phyloP scores from a whole-genome alignment of 2,329 filamentous ascomycete species.

The Alternaria hordeiaustralica region DNA sequence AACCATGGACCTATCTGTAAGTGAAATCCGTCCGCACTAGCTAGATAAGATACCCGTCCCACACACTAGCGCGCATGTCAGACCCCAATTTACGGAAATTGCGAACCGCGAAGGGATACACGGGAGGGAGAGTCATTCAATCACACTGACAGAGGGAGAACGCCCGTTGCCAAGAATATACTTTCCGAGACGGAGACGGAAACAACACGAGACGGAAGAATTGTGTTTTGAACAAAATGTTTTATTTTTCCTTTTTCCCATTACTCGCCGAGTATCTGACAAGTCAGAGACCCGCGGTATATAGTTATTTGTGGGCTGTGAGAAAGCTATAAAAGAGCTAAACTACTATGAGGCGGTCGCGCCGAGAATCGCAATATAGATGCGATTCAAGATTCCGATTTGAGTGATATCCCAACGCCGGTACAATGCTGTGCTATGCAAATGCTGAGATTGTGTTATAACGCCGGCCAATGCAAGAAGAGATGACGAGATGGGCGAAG shows the following conservation, averaged over 20 bases:
- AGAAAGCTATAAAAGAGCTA: conserved; percentile 1
- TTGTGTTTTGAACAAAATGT: background rate
- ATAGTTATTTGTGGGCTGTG: background rate
- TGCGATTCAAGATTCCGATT: background rate
- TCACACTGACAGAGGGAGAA: background rate
- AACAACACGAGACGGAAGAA: background rate
- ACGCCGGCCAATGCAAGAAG: conserved; percentile 12
- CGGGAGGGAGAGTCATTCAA: background rate
- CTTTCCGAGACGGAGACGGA: background rate
- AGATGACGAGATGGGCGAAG: conserved; percentile 10
- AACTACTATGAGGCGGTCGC: background rate
- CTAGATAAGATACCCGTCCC: conserved; percentile 15
- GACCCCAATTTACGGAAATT: conserved; percentile 14
- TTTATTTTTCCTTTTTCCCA: conserved; percentile 19
- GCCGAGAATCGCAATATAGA: conserved; percentile 6
- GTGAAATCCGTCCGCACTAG: background rate
- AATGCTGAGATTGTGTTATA: conserved; percentile 9
- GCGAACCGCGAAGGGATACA: conserved; percentile 5
- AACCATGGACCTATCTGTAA: background rate
- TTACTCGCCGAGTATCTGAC: conserved; percentile 3
- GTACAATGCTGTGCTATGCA: conserved; percentile 13
- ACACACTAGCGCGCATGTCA: conserved; percentile 11
- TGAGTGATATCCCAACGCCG: conserved; percentile 12
- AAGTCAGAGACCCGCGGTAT: background rate
- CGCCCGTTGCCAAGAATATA: conserved; percentile 11